Evolutionary conservation across 2,329 filamentous ascomycete genomes (phyloP), one percentile per base, ranked within the genome.

Genomic region (Cercospora sp.): DNA sequence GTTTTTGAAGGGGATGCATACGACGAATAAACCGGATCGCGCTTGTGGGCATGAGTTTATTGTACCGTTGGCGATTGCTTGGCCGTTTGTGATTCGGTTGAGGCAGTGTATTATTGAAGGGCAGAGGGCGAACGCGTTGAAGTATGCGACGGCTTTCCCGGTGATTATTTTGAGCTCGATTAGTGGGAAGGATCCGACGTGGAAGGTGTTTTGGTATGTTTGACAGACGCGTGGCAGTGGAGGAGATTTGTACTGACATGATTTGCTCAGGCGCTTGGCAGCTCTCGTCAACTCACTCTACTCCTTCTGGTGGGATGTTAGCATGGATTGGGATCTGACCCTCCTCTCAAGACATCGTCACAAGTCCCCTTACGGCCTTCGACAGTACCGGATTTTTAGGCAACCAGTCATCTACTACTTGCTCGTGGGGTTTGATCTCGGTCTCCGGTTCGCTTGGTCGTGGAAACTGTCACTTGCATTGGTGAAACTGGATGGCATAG

Each of bases 281-380:
- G 72, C 73, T 20, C 36, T 93, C 36, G 77, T 95, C 74, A 97
- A 99, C 79, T 96, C 92, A 13, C 84, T 91, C 55, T 99, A 97
- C 81, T 93, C 91, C n/a, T 98, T 98, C 83, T 99, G 95, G 84
- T 99, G 95, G 95, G 95, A 99, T 76, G 89, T 98, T 31, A 86
- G 92, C 65, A 95, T 94, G 82, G 95, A 99, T 83, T 99, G 95
- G 95, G 95, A 98, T 77, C 84, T 99, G 70, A 92, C 91, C 0
- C 85, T 98, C 13, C 91, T 98, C 76, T 87, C 90, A 1, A 78
- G 84, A 1, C 78, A 82, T 13, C 81, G 87, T 69, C 87, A 90
- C 70, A 84, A 84, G 71, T 87, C 94, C 73, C 88, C 92, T 0
- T 95, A 88, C 78, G 95, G 92, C 1, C 84, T 99, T 55, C 89